Evolutionary conservation across 2,329 filamentous ascomycete genomes (phyloP), one percentile per base, ranked within the genome.

Genomic region (Fusarium scirpi): DNA sequence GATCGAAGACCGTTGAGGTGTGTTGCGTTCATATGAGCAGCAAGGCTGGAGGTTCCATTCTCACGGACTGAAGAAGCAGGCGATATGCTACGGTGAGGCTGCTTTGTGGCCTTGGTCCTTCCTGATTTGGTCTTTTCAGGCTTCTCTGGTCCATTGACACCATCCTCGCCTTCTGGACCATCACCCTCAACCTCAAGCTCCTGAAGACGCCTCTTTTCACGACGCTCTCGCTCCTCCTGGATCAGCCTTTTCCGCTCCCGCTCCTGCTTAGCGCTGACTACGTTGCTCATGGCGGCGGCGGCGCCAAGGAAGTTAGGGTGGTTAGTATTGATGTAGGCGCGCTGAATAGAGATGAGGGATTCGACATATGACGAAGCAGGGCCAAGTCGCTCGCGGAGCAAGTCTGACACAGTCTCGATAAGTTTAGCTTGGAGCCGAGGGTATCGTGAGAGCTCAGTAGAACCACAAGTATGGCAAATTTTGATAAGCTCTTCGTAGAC

Each of bases 401-500:
- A 89, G 79, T 99, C 96, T 9, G 96, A 98, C 4, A 99, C 96
- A 20, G 98, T 95, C 81, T 99, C 96, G 69, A 99, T 99, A 45
- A 99, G 90, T 82, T 98, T 98, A 55, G 91, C 96, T 82, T 99
- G 96, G 56, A 99, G 85, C 67, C 96, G 90, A 15, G 96, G 96
- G 80, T 95, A 99, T 69, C 96, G 89, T 56, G 93, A 92, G 22
- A 99, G 89, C 80, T 99, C 96, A 18, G 92, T 97, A 4, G 94
- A 98, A 67, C 96, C 96, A 82, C 96, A 99, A 2, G 96, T 99
- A 80, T 99, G 96, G 82, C 96, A 98, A 73, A 99, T 98, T 83
- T 99, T 99, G 84, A 99, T 99, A 46, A 99, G 87, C 81, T 99
- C 96, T 80, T 99, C 96, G 80, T 99, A 99, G 5, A 99, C 96